Conservation (phyloP, 1,139 yeast species). For the Yamadazyma trypodendri region DNA sequence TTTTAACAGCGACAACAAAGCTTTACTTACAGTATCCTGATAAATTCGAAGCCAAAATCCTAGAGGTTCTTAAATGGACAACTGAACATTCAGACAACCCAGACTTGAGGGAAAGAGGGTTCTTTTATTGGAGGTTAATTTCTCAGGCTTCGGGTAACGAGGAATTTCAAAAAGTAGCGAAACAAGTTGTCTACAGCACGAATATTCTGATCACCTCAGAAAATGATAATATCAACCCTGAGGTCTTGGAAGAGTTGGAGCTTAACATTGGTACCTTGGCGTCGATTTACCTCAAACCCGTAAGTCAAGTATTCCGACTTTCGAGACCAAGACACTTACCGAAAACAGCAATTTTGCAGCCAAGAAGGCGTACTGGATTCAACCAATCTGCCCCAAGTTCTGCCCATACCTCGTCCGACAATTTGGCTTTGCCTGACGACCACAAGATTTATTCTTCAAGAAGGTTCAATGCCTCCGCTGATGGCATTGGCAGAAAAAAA, state of each 20-base stretch:
- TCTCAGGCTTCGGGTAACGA: conserved; percentile 41
- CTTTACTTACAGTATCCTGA: conserved; percentile 59
- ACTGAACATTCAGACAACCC: conserved; percentile 77
- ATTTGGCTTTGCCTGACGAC: conserved; percentile 6
- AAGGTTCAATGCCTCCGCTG: conserved; percentile 13
- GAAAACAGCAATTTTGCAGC: conserved; percentile 62
- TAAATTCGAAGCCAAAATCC: conserved; percentile 55
- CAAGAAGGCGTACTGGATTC: conserved; percentile 11
- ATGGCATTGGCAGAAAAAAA: conserved; percentile 13
- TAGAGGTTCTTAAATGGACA: conserved; percentile 63
- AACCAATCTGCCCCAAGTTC: conserved; percentile 1
- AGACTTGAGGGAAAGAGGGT: conserved; percentile 83
- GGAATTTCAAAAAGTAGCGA: conserved; percentile 43
- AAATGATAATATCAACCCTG: conserved; percentile 69
- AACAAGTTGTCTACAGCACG: conserved; percentile 56
- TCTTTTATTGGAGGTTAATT: conserved; percentile 79
- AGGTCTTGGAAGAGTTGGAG: conserved; percentile 75
- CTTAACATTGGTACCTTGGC: conserved; percentile 80
- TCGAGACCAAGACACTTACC: conserved; percentile 56
- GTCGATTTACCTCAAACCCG: conserved; percentile 81
- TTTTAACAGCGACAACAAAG: conserved; percentile 74
- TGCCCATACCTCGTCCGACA: conserved; percentile 13
- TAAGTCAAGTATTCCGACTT: conserved; percentile 70
- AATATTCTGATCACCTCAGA: conserved; percentile 67
- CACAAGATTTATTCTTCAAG: conserved; percentile 11